Percentiles rank a stretch among this genome's conserved stretches.
Evolutionary conservation across 23 red algal species (phyloP).

Genomic region (Gracilaria domingensis): DNA sequence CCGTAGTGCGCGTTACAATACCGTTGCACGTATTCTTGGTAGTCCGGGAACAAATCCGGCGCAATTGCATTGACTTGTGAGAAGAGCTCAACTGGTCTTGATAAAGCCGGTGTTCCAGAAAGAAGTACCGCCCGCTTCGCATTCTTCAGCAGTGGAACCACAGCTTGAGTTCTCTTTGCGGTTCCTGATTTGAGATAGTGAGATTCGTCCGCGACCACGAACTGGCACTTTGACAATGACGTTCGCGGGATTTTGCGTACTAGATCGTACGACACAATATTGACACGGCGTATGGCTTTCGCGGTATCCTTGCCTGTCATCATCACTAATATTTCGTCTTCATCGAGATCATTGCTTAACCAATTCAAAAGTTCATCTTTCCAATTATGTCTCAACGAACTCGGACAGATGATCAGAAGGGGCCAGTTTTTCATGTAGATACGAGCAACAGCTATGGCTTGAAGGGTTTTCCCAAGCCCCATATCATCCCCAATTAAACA

Average conservation of each 20-base stretch:
- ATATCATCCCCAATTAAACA: conserved; percentile 83
- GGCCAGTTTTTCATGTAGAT: conserved; percentile 79
- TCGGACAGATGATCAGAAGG: conserved; percentile 81
- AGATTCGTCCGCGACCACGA: conserved; percentile 74
- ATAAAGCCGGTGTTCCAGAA: conserved; percentile 81
- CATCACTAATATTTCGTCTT: conserved; percentile 73
- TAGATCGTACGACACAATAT: conserved; percentile 89
- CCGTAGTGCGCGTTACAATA: conserved; percentile 75
- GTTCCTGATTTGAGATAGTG: conserved; percentile 77
- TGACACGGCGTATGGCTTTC: conserved; percentile 55
- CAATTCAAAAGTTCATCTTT: conserved; percentile 78
- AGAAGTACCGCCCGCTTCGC: conserved; percentile 74
- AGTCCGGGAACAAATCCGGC: conserved; percentile 65
- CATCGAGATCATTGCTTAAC: conserved; percentile 58
- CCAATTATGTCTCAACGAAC: conserved; percentile 78
- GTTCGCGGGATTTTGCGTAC: conserved; percentile 50
- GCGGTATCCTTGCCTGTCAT: conserved; percentile 74
- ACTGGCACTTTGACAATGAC: conserved; percentile 35
- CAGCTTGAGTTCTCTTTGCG: conserved; percentile 72
- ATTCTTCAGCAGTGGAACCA: conserved; percentile 61
- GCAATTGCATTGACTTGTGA: conserved; percentile 62
- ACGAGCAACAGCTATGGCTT: conserved; percentile 73
- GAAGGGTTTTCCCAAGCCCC: conserved; percentile 82
- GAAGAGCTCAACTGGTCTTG: conserved; percentile 77
- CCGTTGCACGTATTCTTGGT: conserved; percentile 55